phyloP scores from a whole-genome alignment of 1,284 basidiomycete species.

The Singerocomus inundabilis region DNA sequence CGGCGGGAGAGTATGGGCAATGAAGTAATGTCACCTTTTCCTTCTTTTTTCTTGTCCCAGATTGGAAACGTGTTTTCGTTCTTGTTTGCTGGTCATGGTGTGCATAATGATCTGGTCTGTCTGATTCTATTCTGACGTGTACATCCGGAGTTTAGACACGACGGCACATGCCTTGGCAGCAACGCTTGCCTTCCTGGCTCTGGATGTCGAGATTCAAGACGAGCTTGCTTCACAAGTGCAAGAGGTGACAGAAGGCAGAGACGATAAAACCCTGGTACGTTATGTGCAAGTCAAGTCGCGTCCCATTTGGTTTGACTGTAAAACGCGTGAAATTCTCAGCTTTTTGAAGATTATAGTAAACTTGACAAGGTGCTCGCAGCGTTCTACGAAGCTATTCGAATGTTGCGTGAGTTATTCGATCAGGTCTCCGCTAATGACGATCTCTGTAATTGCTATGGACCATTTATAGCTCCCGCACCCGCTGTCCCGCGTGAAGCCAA shows the following conservation, averaged over 20 bases:
- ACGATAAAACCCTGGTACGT: constrained; percentile 40
- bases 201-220: constrained; percentile 44
- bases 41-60: constrained; percentile 26
- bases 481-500: background rate
- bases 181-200: too few species aligned
- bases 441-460: background rate
- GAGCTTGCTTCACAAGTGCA: constrained; percentile 45
- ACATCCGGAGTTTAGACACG: constrained; percentile 40
- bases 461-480: background rate
- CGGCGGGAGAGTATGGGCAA: background rate
- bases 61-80: constrained; percentile 53
- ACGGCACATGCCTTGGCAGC: constrained; percentile 48
- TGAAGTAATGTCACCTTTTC: too few species aligned
- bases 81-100: constrained; percentile 57
- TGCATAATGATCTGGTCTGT: background rate
- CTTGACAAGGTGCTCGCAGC: constrained; percentile 1
- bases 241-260: constrained; percentile 38
- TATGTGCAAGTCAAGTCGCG: background rate
- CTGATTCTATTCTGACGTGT: background rate
- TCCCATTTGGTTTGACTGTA: constrained; percentile 24
- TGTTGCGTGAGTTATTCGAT: background rate
- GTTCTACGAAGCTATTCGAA: constrained; percentile 1
- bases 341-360: background rate
- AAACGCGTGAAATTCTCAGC: background rate
- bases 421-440: background rate